Conservation (phyloP, 1,284 basidiomycete species). For the Ceraceosorus guamensis region DNA sequence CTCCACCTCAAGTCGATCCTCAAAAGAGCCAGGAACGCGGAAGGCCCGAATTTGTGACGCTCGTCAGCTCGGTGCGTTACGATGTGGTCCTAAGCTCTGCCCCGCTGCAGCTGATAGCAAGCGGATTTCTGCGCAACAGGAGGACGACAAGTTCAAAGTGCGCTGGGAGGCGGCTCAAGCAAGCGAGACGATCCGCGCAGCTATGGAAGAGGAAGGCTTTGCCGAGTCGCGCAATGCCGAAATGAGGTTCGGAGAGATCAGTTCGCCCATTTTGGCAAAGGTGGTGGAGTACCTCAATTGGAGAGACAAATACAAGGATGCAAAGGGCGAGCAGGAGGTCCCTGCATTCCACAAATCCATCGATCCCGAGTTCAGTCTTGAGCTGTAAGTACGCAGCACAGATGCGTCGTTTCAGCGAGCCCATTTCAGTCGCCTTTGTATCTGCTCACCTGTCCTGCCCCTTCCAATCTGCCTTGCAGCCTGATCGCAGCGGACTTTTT, state of each 20-base stretch:
- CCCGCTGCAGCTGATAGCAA: no score
- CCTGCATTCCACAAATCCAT: conserved; percentile 72
- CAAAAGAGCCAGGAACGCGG: background rate
- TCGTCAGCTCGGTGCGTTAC: background rate
- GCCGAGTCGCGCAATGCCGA: conserved; percentile 3
- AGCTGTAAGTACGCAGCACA: conserved; percentile 58
- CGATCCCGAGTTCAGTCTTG: conserved; percentile 69
- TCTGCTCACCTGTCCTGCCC: background rate
- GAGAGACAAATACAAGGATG: conserved; percentile 62
- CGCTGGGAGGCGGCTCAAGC: background rate
- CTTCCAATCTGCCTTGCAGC: no score
- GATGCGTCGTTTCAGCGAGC: no score
- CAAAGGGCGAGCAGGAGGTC: conserved; percentile 61
- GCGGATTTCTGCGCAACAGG: background rate
- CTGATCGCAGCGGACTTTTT: no score
- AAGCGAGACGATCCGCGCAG: background rate
- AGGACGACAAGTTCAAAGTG: background rate
- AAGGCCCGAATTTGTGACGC: background rate
- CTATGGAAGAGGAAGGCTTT: conserved; percentile 3
- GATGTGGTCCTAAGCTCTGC: no score
- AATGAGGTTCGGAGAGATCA: conserved; percentile 2
- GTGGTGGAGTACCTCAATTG: conserved; percentile 73
- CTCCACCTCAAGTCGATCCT: background rate
- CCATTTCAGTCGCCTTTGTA: no score
- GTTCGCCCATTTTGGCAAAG: conserved; percentile 61